A percentile compares a stretch with the other conserved stretches of the same genome.
These are phyloP conservation scores for Phaeotremella fagi DNA, from an alignment of 768 basidiomycete genomes.

Conservation along the genomic window DNA sequence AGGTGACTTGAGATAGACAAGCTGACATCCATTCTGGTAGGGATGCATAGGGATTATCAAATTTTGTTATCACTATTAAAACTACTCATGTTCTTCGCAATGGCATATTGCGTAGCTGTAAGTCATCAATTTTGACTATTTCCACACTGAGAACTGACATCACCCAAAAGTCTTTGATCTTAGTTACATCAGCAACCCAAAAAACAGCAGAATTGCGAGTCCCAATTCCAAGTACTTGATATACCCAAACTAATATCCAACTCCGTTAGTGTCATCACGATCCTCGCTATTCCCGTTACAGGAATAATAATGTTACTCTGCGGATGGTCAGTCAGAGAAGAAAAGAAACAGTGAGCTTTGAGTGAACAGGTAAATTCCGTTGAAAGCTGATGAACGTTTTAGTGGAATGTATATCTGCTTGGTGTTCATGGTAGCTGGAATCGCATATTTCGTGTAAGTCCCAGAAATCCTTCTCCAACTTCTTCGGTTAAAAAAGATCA, in stretches of 20 bases:
- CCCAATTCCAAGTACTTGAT: background rate
- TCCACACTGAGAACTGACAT: background rate
- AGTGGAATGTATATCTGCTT: slow-evolving; percentile 26
- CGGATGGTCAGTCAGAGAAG: slow-evolving; percentile 32
- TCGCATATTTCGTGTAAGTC: slow-evolving; percentile 38
- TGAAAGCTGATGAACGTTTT: too few species aligned
- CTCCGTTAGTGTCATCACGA: slow-evolving; percentile 27
- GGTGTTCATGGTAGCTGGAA: slow-evolving; percentile 24
- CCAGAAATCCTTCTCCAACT: background rate
- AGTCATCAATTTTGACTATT: too few species aligned
- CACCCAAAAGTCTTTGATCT: slow-evolving; percentile 23
- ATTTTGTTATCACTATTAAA: slow-evolving; percentile 32
- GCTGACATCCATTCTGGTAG: too few species aligned
- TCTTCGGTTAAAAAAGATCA: background rate
- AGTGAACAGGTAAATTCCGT: too few species aligned
- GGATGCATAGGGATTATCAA: slow-evolving; percentile 33
- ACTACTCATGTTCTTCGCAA: slow-evolving; percentile 30
- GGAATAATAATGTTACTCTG: slow-evolving; percentile 21
- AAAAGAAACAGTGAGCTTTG: slow-evolving; percentile 27
- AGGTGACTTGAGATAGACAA: background rate
- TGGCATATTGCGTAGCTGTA: slow-evolving; percentile 35
- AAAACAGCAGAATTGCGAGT: slow-evolving; percentile 32
- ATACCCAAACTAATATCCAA: background rate
- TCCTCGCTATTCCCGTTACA: slow-evolving; percentile 27
- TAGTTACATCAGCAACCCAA: slow-evolving; percentile 18